Base-by-base conservation (phyloP, 2,329 filamentous ascomycete species). In the Fusarium tanahbumbuense region DNA sequence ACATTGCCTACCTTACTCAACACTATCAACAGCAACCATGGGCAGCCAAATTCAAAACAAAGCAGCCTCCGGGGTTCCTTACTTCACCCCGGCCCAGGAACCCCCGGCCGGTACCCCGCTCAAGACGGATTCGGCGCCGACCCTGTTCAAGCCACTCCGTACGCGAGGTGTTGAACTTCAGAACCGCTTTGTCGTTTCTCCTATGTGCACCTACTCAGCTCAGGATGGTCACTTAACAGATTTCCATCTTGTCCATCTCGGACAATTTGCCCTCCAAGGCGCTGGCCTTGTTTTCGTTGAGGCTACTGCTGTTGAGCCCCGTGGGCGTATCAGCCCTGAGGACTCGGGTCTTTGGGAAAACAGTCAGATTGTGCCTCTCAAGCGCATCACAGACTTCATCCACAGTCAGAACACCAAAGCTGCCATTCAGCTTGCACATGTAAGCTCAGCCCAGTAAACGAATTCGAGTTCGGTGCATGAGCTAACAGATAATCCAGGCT, bases 291-390 rank as follows among this genome's bases (percentile, higher is more conserved):
- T 91, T 50, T 88, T 94, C 64, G 84, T 94, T 60, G 94, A 97
- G 82, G 93, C 94, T 27, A 94, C 92, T 1, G 84, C 89, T 32
- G 92, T 97, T 1, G 84, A 88, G 12, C 81, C 92, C 8, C 89
- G 94, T 72, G 94, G 94, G 28, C 88, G 94, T 58, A 97, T 97
- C 82, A 92, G 92, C 1, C 93, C 93, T 2, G 85, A 94, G 78
- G 92, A 95, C 77, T 81, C 83, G 15, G 93, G 94, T 1, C 81
- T 98, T 10, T 98, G 94, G 94, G 85, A 91, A 67, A 94, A 97
- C 78, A 89, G 86, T 34, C 94, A 98, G 78, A 91, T 94, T 64
- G 90, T 86, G 68, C 89, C 90, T 0, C 81, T 97, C 61, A 87
- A 86, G 76, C 86, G 87, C 63, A 86, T 95, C 47, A 88, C 90